These are phyloP conservation scores for Collybia mongolica DNA, from an alignment of 768 basidiomycete genomes.

Conservation along the genomic window DNA sequence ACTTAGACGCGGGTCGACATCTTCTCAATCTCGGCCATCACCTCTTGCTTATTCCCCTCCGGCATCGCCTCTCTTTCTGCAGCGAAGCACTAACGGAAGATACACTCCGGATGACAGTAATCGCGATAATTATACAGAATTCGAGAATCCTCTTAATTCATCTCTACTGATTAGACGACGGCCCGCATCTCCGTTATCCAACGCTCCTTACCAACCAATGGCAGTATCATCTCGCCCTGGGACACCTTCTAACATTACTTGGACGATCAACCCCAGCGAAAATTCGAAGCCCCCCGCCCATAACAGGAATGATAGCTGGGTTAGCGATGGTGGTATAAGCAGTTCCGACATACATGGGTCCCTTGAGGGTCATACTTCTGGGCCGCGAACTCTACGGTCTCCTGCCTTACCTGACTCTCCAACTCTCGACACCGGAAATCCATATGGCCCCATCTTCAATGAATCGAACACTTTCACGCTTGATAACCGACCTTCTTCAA, in stretches of 20 bases:
- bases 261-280: conserved; percentile 44
- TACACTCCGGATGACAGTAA: conserved; percentile 57
- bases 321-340: conserved; percentile 36
- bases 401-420: conserved; percentile 64
- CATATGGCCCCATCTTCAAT: conserved; percentile 26
- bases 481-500: conserved; percentile 43
- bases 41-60: conserved; percentile 52
- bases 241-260: conserved; percentile 75
- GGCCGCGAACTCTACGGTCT: conserved; percentile 49
- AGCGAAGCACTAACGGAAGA: conserved; percentile 62
- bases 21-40: conserved; percentile 46
- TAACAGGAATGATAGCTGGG: conserved; percentile 60
- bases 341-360: conserved; percentile 28
- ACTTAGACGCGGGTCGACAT: conserved; percentile 54
- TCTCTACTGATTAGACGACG: conserved; percentile 57
- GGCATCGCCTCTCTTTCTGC: conserved; percentile 48
- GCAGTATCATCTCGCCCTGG: conserved; percentile 60
- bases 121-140: conserved; percentile 33
- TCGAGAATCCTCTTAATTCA: conserved; percentile 47
- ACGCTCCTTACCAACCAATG: conserved; percentile 59
- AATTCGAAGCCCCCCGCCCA: conserved; percentile 34
- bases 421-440: conserved; percentile 36
- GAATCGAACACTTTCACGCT: conserved; percentile 21
- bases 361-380: conserved; percentile 39
- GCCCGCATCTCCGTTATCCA: conserved; percentile 72